Base-by-base conservation (phyloP, 1,139 yeast species). In the Geotrichum europaeum region DNA sequence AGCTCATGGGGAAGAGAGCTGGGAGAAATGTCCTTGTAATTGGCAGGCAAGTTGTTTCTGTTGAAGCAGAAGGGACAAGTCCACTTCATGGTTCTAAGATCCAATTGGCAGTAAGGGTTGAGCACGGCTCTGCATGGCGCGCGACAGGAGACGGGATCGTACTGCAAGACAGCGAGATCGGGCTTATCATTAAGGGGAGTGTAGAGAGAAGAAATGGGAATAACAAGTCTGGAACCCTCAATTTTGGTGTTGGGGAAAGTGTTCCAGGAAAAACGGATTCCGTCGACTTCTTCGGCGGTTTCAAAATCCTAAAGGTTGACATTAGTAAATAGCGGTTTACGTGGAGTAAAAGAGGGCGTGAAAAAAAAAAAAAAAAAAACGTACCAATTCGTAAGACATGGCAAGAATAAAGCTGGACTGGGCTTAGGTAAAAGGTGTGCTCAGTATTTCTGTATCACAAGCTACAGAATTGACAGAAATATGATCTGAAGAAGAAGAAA, bases 161-260 rank as follows among this genome's bases (percentile, higher is more conserved):
- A 91, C 68, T 84, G 85, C 60, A 96, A 94, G 58, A 88, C 77
- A 22, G 94, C 87, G 66, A 92, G 79, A 66, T 87, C 94, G 63
- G 87, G 87, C 68, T 91, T 83, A 63, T 82, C 84, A 72, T 89
- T 84, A 69, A 95, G 81, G 15, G 99, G 99, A 18, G 98, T 91
- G 78, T 92, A 94, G 66, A 94, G 78, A 63, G 97, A 89, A 50
- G 98, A 96, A 43, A 95, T 86, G 20, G 99, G 99, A 49, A 94
- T 95, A 28, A 94, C 96, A 69, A 92, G 87, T 68, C 95, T 89
- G 68, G 86, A 85, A 22, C 97, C 96, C 75, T 94, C 99, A 58
- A 85, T 83, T 70, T 91, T 86, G 60, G 97, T 89, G 58, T 90
- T 86, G 43, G 99, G 99, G 60, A 94, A 79, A 56, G 84, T 83